Evolutionary conservation across 2,329 filamentous ascomycete genomes (phyloP).

Genomic region (Colletotrichum horii): DNA sequence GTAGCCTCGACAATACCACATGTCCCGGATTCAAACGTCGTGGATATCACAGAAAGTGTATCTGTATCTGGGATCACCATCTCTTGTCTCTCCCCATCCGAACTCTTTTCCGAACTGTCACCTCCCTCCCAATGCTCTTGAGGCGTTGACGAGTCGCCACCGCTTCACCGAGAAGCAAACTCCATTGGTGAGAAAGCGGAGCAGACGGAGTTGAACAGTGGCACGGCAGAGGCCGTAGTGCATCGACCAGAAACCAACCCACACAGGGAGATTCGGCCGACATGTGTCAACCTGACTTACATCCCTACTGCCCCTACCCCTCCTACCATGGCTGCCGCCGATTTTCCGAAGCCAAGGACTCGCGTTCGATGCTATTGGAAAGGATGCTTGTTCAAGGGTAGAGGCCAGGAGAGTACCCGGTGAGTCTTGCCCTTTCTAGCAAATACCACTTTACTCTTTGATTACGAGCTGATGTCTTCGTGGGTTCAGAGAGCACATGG

Average conservation of each 20-base stretch:
- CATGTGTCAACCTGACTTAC: fast-evolving
- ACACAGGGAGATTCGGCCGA: fast-evolving
- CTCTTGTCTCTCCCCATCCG: not conserved
- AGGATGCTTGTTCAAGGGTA: fast-evolving
- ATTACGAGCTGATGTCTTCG: fast-evolving
- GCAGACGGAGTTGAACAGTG: not conserved
- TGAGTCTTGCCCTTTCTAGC: fast-evolving
- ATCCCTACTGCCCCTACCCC: not conserved
- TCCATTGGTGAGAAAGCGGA: not conserved
- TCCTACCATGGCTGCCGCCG: not conserved
- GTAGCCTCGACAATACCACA: fast-evolving
- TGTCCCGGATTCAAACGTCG: not conserved
- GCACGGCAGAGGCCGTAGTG: fast-evolving
- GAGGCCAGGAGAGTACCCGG: fast-evolving
- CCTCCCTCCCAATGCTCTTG: not conserved
- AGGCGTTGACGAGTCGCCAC: not conserved
- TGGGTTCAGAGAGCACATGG: not conserved
- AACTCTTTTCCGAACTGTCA: fast-evolving
- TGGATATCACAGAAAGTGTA: fast-evolving
- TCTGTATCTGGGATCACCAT: not conserved
- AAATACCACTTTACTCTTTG: fast-evolving
- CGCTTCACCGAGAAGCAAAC: not conserved
- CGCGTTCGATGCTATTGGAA: not conserved
- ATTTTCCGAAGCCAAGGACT: not conserved
- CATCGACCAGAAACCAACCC: fast-evolving